Conservation (phyloP, 2,329 filamentous ascomycete species). For the Blastomyces percursus region DNA sequence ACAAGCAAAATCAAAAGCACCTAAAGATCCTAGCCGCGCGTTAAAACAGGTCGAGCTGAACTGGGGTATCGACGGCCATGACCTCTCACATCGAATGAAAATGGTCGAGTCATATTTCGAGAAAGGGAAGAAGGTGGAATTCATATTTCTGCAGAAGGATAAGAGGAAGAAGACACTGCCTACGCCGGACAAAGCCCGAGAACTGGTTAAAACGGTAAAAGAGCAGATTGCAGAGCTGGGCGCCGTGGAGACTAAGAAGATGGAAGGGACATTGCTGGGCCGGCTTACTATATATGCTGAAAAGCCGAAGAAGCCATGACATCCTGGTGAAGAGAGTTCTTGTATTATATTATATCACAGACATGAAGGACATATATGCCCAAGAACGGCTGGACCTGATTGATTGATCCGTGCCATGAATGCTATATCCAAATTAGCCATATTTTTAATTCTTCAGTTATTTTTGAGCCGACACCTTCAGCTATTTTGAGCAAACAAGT, state of each 20-base stretch:
- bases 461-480: neutral
- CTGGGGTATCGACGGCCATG: slow-evolving; percentile 71
- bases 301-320: slow-evolving; percentile 17
- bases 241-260: slow-evolving; percentile 30
- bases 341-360: neutral
- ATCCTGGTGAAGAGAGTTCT: neutral
- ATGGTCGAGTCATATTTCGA: slow-evolving; percentile 57
- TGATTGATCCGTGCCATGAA: neutral
- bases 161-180: slow-evolving; percentile 45
- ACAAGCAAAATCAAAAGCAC: slow-evolving; percentile 24
- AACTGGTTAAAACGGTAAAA: slow-evolving; percentile 44
- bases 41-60: slow-evolving; percentile 77
- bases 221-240: slow-evolving; percentile 35
- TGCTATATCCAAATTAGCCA: neutral
- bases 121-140: slow-evolving; percentile 65
- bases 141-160: slow-evolving; percentile 59
- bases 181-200: slow-evolving; percentile 49
- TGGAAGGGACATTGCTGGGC: slow-evolving; percentile 34
- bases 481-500: neutral
- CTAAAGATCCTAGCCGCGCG: slow-evolving; percentile 31
- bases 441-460: neutral
- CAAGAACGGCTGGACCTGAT: neutral
- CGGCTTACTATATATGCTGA: slow-evolving; percentile 29
- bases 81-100: slow-evolving; percentile 60
- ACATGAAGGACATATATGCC: neutral